phyloP scores from a whole-genome alignment of 2,329 filamentous ascomycete species.

The Nakataea oryzae region DNA sequence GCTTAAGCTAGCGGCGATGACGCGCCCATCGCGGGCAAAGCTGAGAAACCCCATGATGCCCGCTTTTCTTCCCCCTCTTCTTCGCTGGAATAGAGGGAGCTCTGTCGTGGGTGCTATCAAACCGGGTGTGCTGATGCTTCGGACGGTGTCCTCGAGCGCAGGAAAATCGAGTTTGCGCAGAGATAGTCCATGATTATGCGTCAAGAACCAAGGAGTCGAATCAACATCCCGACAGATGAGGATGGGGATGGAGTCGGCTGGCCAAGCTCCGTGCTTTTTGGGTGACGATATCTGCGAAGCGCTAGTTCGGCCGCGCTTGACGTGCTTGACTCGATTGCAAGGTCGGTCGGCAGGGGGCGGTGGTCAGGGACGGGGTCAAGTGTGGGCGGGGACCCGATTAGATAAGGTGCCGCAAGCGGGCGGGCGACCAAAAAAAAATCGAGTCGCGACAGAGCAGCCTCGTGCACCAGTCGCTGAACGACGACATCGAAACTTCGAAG shows the following conservation, averaged over 20 bases:
- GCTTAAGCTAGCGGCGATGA: conserved; percentile 41
- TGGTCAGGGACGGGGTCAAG: neutral
- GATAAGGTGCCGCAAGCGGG: neutral
- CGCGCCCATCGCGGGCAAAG: conserved; percentile 37
- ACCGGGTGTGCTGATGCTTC: neutral
- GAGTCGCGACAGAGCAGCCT: neutral
- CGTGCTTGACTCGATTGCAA: no score
- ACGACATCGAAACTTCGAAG: neutral
- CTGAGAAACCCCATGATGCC: conserved; percentile 28
- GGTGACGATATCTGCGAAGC: neutral
- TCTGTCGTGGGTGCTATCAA: neutral
- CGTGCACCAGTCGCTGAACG: neutral
- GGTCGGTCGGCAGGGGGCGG: no score
- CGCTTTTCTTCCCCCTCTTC: neutral
- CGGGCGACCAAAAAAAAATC: conserved; percentile 6
- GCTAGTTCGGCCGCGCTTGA: neutral
- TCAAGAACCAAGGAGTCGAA: neutral
- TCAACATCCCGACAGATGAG: neutral
- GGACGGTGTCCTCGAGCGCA: neutral
- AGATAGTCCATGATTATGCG: neutral
- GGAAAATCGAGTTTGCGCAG: neutral
- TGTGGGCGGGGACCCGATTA: neutral
- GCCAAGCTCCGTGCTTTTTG: no score
- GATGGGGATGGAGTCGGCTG: neutral
- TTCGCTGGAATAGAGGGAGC: neutral